A percentile compares a stretch with the other conserved stretches of the same genome.
Evolutionary conservation across 257 asterid genomes (phyloP).

Genomic region (Cynanchum wilfordii): DNA sequence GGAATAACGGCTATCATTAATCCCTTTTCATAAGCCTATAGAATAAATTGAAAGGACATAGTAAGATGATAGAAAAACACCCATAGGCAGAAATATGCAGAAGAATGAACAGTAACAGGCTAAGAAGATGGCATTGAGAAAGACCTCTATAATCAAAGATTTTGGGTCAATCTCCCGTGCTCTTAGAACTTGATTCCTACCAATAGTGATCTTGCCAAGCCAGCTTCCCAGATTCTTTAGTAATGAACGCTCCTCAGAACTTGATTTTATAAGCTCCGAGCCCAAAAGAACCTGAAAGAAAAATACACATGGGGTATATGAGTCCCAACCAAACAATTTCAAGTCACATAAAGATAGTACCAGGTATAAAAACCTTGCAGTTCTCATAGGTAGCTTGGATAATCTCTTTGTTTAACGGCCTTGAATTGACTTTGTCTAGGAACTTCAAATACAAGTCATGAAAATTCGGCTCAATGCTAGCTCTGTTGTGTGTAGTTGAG

Average conservation of each 20-base stretch:
- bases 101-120: background rate
- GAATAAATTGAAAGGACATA: conserved; percentile 3
- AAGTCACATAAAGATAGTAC: background rate
- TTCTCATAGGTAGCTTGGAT: conserved; percentile 87
- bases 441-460: conserved; percentile 97
- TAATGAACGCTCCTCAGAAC: conserved; percentile 92
- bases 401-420: conserved; percentile 68
- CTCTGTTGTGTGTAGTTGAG: conserved; percentile 45
- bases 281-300: conserved; percentile 81
- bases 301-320: conserved; percentile 17
- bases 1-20: conserved; percentile 98
- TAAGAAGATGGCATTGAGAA: conserved; percentile 4
- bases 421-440: conserved; percentile 78
- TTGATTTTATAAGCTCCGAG: conserved; percentile 93
- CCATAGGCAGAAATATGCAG: background rate
- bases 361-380: conserved; percentile 69
- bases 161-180: conserved; percentile 94
- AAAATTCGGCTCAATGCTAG: conserved; percentile 94
- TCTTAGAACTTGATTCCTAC: conserved; percentile 85
- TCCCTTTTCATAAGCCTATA: conserved; percentile 91
- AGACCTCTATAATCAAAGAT: conserved; percentile 75
- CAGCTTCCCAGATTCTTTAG: conserved; percentile 96
- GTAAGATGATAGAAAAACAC: background rate
- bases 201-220: conserved; percentile 98
- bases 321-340: conserved; percentile 4